Percentiles rank a stretch among this genome's conserved stretches.
These are phyloP conservation scores for Pyrenochaeta sp. DNA, from an alignment of 2,329 filamentous ascomycete species.

Conservation along the genomic window DNA sequence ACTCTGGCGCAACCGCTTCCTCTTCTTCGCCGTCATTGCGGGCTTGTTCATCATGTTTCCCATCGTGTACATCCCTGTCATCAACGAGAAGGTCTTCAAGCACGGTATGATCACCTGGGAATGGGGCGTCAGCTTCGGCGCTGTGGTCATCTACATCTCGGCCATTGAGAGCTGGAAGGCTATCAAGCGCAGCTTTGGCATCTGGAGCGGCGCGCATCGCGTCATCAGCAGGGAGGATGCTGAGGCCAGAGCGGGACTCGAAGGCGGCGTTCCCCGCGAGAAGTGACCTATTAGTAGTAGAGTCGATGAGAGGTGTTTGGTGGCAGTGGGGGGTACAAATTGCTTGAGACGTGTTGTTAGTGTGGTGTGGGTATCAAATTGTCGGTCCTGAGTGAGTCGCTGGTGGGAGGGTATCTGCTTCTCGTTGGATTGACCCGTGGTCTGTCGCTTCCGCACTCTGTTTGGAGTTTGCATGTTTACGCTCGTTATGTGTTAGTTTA, in stretches of 20 bases:
- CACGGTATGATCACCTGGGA: constrained; percentile 55
- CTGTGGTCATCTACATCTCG: constrained; percentile 50
- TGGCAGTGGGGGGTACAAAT: constrained; percentile 10
- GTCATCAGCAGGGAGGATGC: constrained; percentile 44
- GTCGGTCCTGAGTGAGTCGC: background rate
- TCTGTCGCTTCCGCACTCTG: constrained; percentile 7
- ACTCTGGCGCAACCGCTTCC: constrained; percentile 53
- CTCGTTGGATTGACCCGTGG: constrained; percentile 17
- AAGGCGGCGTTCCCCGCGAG: constrained; percentile 12
- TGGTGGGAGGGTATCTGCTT: constrained; percentile 1
- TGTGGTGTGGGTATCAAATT: background rate
- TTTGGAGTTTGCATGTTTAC: constrained; percentile 1
- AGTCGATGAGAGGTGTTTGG: background rate
- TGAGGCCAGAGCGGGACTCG: constrained; percentile 41
- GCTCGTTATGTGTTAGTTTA: background rate
- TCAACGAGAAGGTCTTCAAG: constrained; percentile 56
- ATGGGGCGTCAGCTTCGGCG: constrained; percentile 54
- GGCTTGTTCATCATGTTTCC: constrained; percentile 54
- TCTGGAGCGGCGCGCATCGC: constrained; percentile 42
- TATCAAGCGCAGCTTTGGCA: constrained; percentile 48
- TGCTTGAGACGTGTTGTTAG: background rate
- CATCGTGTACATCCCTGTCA: constrained; percentile 55
- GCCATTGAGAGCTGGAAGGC: constrained; percentile 57
- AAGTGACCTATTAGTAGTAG: constrained; percentile 12
- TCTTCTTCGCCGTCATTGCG: constrained; percentile 53